Evolutionary conservation across 345 rosid genomes (phyloP).

Genomic region (Eucalyptus tenuipes): DNA sequence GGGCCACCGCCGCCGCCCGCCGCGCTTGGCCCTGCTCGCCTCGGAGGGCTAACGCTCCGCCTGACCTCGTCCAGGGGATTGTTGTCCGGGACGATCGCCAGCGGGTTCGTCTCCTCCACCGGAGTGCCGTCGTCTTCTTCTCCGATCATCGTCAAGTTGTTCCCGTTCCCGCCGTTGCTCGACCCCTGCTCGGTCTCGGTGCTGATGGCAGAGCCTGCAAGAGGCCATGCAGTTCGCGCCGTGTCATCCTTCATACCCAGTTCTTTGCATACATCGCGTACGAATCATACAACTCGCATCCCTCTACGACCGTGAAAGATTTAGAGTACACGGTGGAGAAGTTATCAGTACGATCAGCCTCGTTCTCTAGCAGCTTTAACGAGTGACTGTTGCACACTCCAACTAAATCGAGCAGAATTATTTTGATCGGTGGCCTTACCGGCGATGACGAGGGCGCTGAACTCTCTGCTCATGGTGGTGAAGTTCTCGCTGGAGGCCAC

Average conservation of each 20-base stretch:
- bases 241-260: neutral
- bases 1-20: neutral
- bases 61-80: neutral
- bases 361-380: neutral
- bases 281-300: neutral
- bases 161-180: neutral
- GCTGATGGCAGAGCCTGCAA: neutral
- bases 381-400: neutral
- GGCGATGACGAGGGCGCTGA: slow-evolving; percentile 89
- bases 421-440: slow-evolving; percentile 31
- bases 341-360: neutral
- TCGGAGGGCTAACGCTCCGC: neutral
- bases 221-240: neutral
- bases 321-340: neutral
- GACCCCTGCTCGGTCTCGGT: neutral
- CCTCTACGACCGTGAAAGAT: neutral
- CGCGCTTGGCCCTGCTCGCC: neutral
- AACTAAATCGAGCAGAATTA: neutral
- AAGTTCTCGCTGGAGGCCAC: slow-evolving; percentile 59
- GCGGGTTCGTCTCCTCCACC: slow-evolving; percentile 54
- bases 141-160: slow-evolving; percentile 44
- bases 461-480: slow-evolving; percentile 84
- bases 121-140: slow-evolving; percentile 42
- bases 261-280: neutral
- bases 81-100: slow-evolving; percentile 74